Conservation (phyloP, 768 basidiomycete genomes). For the Fistulinella prunicolor region DNA sequence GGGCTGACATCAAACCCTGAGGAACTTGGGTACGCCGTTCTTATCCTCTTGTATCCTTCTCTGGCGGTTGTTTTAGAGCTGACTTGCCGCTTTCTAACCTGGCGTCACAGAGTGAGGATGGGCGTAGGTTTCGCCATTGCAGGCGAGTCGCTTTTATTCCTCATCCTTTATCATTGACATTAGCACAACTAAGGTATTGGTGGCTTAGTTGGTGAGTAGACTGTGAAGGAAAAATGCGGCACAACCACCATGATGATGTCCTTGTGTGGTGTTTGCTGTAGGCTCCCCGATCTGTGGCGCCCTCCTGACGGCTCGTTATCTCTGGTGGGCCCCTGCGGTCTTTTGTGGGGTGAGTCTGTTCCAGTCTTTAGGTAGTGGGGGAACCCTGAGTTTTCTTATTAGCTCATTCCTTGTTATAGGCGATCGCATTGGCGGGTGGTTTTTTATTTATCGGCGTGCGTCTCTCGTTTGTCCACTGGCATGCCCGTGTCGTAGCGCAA, state of each 20-base stretch:
- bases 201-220: slow-evolving; percentile 17
- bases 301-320: slow-evolving; percentile 44
- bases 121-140: slow-evolving; percentile 48
- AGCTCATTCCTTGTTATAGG: background rate
- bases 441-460: slow-evolving; percentile 17
- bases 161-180: background rate
- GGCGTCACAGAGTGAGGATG: slow-evolving; percentile 32
- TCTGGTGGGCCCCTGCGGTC: slow-evolving; percentile 57
- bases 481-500: no score
- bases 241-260: no score
- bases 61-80: slow-evolving; percentile 5
- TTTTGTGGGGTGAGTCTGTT: slow-evolving; percentile 44
- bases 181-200: slow-evolving; percentile 18
- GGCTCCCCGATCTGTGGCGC: slow-evolving; percentile 59
- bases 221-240: no score
- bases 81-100: background rate
- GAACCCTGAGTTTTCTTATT: background rate
- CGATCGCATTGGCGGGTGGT: slow-evolving; percentile 1
- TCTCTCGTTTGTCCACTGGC: background rate
- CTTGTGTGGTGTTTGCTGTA: slow-evolving; percentile 20
- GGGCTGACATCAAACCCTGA: slow-evolving; percentile 43
- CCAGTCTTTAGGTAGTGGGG: background rate
- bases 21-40: slow-evolving; percentile 47
- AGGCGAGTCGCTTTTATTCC: slow-evolving; percentile 24
- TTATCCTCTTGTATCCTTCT: no score